Evolutionary conservation across 352 stramenopile genomes (phyloP).

Genomic region (Pythium myriotylum): DNA sequence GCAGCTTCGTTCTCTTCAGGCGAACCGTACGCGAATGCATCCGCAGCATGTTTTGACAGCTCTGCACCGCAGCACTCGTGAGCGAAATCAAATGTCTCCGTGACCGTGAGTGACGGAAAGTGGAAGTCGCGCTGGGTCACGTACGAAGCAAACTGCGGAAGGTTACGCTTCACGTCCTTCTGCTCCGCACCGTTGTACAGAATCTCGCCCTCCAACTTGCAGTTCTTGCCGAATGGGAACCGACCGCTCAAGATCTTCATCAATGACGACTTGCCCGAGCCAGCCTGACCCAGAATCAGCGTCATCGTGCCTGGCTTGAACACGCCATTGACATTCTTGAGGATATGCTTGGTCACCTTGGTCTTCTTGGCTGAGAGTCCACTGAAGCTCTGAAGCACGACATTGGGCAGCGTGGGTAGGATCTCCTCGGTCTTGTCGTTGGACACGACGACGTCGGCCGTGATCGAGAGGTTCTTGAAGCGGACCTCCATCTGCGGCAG

Average conservation of each 20-base stretch:
- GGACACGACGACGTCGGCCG: constrained; percentile 34
- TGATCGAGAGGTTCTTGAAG: constrained; percentile 42
- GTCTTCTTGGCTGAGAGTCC: no score
- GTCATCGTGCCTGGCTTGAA: constrained; percentile 53
- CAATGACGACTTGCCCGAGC: no score
- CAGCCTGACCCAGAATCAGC: constrained; percentile 51
- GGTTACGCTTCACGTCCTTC: constrained; percentile 22
- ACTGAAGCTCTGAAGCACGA: constrained; percentile 32
- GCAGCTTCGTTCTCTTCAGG: no score
- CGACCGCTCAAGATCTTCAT: no score
- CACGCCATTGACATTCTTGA: constrained; percentile 40
- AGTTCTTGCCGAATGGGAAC: no score
- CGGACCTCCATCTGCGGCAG: constrained; percentile 64
- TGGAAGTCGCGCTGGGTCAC: constrained; percentile 44
- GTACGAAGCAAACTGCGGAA: constrained; percentile 53
- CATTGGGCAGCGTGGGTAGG: constrained; percentile 48
- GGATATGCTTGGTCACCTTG: no score
- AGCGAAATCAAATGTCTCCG: constrained; percentile 36
- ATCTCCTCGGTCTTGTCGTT: constrained; percentile 17
- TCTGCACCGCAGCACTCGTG: constrained; percentile 49
- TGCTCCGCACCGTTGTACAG: constrained; percentile 44
- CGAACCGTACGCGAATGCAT: no score
- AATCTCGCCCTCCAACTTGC: no score
- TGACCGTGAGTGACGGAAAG: no score
- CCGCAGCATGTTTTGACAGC: constrained; percentile 27